phyloP scores from a whole-genome alignment of 2,329 filamentous ascomycete species.

The Calonectria fujianensis region DNA sequence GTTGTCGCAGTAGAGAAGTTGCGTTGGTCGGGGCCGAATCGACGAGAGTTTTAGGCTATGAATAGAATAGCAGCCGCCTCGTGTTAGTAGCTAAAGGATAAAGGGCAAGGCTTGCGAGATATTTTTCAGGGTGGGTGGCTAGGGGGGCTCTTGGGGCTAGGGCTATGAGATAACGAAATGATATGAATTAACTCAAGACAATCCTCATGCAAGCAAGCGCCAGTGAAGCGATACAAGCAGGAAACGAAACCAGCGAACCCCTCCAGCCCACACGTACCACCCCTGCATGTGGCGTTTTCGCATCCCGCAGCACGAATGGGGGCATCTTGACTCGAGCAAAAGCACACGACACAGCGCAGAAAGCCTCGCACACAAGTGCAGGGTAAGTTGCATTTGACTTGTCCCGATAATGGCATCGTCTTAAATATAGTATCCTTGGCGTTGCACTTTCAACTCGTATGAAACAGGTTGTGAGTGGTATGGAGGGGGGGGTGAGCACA shows the following conservation, averaged over 20 bases:
- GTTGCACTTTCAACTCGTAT: neutral
- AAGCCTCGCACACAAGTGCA: neutral
- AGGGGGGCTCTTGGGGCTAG: neutral
- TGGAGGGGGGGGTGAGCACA: too few relatives aligned
- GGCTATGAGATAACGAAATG: slow-evolving; percentile 12
- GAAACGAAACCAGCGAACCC: slow-evolving; percentile 9
- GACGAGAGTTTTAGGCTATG: neutral
- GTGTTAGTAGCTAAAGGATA: neutral
- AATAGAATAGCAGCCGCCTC: neutral
- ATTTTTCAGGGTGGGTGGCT: neutral
- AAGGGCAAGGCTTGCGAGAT: slow-evolving; percentile 1
- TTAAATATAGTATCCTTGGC: neutral
- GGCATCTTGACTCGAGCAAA: neutral
- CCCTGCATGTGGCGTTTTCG: slow-evolving; percentile 14
- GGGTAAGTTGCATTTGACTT: neutral
- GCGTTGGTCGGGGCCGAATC: neutral
- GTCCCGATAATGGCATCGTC: neutral
- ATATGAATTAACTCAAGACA: slow-evolving; percentile 14
- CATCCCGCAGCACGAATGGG: neutral
- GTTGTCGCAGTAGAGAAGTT: neutral
- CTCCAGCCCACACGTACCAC: neutral
- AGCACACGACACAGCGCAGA: neutral
- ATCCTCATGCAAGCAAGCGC: slow-evolving; percentile 10
- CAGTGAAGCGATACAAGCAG: neutral
- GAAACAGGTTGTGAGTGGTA: neutral